phyloP scores from a whole-genome alignment of 305 asterid genomes.

The Monarda citriodora region DNA sequence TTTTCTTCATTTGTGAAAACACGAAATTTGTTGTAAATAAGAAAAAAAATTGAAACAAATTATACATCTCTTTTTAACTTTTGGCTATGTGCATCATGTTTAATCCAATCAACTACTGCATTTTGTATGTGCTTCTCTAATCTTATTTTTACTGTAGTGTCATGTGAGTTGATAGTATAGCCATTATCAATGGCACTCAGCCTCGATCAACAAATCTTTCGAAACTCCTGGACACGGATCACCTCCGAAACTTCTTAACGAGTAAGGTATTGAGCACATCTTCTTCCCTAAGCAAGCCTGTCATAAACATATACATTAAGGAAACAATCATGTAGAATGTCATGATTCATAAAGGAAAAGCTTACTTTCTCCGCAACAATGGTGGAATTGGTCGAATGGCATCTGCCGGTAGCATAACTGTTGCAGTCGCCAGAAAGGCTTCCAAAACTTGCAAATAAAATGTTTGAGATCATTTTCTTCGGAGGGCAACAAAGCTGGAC shows the following conservation, averaged over 20 bases:
- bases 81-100: neutral
- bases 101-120: neutral
- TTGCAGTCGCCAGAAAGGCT: conserved; percentile 56
- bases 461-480: conserved; percentile 25
- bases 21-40: neutral
- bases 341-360: neutral
- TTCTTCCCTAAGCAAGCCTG: conserved; percentile 71
- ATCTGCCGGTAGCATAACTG: conserved; percentile 40
- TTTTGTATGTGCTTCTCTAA: conserved; percentile 12
- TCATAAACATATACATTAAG: conserved; percentile 9
- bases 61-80: too few relatives aligned
- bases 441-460: conserved; percentile 59
- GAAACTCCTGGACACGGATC: conserved; percentile 60
- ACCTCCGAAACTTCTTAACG: conserved; percentile 45
- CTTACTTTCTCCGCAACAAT: conserved; percentile 53
- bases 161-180: conserved; percentile 3
- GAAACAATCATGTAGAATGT: neutral
- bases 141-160: conserved; percentile 15
- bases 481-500: conserved; percentile 40
- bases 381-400: conserved; percentile 56
- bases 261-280: conserved; percentile 42
- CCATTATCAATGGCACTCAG: conserved; percentile 39
- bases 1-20: too few relatives aligned
- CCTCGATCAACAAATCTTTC: conserved; percentile 49
- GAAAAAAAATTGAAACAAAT: too few relatives aligned